Conservation (phyloP, 2,329 filamentous ascomycete genomes). For the Monilinia polystroma region DNA sequence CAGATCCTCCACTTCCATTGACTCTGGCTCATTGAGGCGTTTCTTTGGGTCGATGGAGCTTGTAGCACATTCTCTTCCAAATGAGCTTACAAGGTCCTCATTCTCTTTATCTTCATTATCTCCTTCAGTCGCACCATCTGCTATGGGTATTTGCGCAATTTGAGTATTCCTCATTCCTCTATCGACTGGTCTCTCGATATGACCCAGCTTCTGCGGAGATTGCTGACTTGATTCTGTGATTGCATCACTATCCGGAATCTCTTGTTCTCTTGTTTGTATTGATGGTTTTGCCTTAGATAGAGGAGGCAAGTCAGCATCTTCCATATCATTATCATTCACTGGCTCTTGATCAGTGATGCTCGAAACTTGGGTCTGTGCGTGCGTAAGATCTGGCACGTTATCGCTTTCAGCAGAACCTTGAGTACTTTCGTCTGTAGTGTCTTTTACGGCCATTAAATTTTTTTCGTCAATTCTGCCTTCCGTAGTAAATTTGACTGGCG, state of each 20-base stretch:
- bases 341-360: neutral
- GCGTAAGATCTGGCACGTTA: neutral
- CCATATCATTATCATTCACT: neutral
- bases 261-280: neutral
- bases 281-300: neutral
- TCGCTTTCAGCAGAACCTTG: neutral
- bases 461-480: neutral
- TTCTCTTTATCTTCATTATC: neutral
- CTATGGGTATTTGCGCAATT: neutral
- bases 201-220: neutral
- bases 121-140: neutral
- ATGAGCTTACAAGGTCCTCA: neutral
- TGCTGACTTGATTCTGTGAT: constrained; percentile 17
- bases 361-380: neutral
- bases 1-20: neutral
- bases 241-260: constrained; percentile 25
- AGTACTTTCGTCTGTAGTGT: neutral
- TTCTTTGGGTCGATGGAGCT: constrained; percentile 14
- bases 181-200: neutral
- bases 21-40: neutral
- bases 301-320: constrained; percentile 6
- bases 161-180: neutral
- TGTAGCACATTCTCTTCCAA: constrained; percentile 21
- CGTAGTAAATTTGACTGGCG: neutral
- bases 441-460: neutral